Evolutionary conservation across 306 rosid species (phyloP).

Genomic region (Pyrus betulifolia): DNA sequence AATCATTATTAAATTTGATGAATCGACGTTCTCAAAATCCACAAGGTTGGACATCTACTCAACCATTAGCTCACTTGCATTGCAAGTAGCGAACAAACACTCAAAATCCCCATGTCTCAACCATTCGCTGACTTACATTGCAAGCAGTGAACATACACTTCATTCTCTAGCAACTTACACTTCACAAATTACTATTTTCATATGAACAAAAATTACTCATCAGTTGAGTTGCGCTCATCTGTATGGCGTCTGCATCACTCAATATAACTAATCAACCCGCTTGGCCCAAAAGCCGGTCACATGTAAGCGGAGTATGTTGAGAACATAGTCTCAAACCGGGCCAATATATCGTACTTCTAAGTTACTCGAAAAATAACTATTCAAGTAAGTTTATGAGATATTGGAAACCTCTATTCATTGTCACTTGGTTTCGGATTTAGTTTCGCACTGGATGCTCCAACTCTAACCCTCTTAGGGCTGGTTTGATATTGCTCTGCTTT

Average conservation of each 20-base stretch:
- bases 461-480: neutral
- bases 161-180: too few species aligned
- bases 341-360: neutral
- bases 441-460: neutral
- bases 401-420: neutral
- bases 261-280: neutral
- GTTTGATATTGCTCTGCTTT: too few species aligned
- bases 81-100: neutral
- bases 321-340: neutral
- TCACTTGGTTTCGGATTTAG: neutral
- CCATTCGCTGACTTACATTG: too few species aligned
- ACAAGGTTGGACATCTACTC: neutral
- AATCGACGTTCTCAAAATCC: neutral
- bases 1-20: neutral
- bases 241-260: neutral
- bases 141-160: too few species aligned
- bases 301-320: neutral
- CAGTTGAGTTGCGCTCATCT: too few species aligned
- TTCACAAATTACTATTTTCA: neutral
- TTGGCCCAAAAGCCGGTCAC: neutral
- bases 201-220: neutral
- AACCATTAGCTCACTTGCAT: neutral
- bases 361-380: too few species aligned
- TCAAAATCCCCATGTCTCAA: too few species aligned
- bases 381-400: neutral